Percentiles rank a stretch among this genome's conserved stretches.
phyloP scores from a whole-genome alignment of 2,329 filamentous ascomycete species.

The Venturia asperata region DNA sequence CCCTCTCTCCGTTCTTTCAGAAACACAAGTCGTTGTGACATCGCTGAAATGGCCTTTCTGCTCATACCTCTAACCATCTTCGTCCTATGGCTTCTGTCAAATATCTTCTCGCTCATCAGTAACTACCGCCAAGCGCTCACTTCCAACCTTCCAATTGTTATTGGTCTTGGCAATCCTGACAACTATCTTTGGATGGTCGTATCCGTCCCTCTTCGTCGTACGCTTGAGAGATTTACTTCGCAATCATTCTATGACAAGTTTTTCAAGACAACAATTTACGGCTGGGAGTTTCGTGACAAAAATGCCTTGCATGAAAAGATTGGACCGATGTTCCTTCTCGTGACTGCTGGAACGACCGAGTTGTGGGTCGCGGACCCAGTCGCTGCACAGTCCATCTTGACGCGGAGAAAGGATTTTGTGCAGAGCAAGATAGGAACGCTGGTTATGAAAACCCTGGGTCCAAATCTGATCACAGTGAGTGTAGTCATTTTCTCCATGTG shows the following conservation, averaged over 20 bases:
- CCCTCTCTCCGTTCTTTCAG: neutral
- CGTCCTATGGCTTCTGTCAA: conserved; percentile 1
- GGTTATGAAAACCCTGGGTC: neutral
- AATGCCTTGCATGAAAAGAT: conserved; percentile 1
- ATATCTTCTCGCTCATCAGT: neutral
- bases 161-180: neutral
- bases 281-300: conserved; percentile 14
- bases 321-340: neutral
- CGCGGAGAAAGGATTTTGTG: neutral
- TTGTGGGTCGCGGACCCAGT: neutral
- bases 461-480: neutral
- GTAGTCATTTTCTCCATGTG: neutral
- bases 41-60: neutral
- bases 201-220: neutral
- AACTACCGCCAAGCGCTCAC: neutral
- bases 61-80: neutral
- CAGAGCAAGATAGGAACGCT: neutral
- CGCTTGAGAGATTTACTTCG: neutral
- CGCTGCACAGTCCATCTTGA: neutral
- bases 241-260: neutral
- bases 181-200: conserved; percentile 3
- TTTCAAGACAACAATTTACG: neutral
- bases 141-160: neutral
- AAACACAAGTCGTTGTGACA: neutral
- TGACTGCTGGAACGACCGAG: neutral